Conservation (phyloP, 768 basidiomycete species). For the Lactarius vividus region DNA sequence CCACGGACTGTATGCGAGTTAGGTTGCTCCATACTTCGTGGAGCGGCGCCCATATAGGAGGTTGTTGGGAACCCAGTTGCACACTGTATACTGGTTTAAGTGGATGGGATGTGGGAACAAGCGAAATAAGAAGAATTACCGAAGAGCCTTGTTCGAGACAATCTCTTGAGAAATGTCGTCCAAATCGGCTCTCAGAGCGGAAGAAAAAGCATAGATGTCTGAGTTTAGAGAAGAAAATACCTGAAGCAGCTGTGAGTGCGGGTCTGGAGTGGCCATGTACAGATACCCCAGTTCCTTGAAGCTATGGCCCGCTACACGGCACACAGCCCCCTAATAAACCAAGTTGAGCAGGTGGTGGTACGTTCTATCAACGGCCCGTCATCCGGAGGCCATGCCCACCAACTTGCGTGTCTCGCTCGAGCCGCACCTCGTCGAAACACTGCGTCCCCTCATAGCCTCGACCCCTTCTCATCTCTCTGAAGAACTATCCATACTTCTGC, state of each 20-base stretch:
- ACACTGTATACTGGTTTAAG: slow-evolving; percentile 12
- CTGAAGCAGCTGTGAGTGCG: slow-evolving; percentile 16
- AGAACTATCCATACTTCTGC: slow-evolving; percentile 43
- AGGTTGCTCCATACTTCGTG: slow-evolving; percentile 46
- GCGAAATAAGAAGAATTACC: slow-evolving; percentile 9
- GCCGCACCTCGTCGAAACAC: slow-evolving; percentile 51
- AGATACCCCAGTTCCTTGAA: not conserved
- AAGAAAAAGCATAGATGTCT: not conserved
- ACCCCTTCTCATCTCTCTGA: slow-evolving; percentile 46
- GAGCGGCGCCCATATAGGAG: slow-evolving; percentile 26
- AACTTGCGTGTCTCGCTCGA: slow-evolving; percentile 67
- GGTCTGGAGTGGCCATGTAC: not conserved
- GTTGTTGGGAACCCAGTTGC: slow-evolving; percentile 16
- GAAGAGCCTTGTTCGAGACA: slow-evolving; percentile 19
- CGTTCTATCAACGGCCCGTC: not conserved
- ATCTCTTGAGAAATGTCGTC: slow-evolving; percentile 18
- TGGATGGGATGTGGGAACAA: too few species aligned
- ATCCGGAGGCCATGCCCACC: not conserved
- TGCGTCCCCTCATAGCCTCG: slow-evolving; percentile 45
- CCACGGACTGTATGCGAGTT: slow-evolving; percentile 25
- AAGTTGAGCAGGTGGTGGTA: not conserved
- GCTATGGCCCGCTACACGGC: not conserved
- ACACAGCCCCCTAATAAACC: slow-evolving; percentile 5
- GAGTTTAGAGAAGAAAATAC: slow-evolving; percentile 6
- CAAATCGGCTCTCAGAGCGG: not conserved